A percentile compares a stretch with the other conserved stretches of the same genome.
Evolutionary conservation across 2,329 filamentous ascomycete genomes (phyloP).

Genomic region (Sporothrix mexicana): DNA sequence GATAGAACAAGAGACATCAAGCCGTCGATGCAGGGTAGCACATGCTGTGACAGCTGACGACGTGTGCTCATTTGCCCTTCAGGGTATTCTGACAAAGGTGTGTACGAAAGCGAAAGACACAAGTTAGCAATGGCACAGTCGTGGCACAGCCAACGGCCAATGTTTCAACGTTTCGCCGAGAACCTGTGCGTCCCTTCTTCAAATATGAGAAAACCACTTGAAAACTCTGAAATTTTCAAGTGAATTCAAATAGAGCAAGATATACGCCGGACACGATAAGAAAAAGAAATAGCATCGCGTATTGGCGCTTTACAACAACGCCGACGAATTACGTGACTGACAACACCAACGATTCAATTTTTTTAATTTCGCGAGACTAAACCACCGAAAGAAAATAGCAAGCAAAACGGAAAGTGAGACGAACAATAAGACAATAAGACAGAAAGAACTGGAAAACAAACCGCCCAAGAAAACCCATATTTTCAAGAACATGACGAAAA

Average conservation of each 20-base stretch:
- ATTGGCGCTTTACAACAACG: too few species aligned
- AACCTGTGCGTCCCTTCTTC: background rate
- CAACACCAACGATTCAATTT: too few species aligned
- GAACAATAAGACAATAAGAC: too few species aligned
- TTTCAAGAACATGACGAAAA: too few species aligned
- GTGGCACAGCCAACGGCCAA: conserved; percentile 4
- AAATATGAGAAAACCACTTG: too few species aligned
- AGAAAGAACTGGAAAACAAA: too few species aligned
- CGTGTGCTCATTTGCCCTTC: conserved; percentile 21
- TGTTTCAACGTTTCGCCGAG: background rate
- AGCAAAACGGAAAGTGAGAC: too few species aligned
- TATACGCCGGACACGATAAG: background rate
- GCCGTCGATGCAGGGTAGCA: background rate
- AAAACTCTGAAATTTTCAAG: background rate
- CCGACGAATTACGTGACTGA: too few species aligned
- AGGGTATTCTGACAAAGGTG: background rate
- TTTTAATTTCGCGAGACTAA: too few species aligned
- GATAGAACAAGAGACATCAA: background rate
- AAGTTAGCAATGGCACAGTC: background rate
- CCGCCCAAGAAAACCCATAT: too few species aligned
- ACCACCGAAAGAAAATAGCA: too few species aligned
- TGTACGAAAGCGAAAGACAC: background rate
- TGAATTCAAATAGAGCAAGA: background rate
- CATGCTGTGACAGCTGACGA: background rate
- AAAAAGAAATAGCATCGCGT: conserved; percentile 6